phyloP scores from a whole-genome alignment of 1,284 basidiomycete genomes.

The Tremellales sp. region DNA sequence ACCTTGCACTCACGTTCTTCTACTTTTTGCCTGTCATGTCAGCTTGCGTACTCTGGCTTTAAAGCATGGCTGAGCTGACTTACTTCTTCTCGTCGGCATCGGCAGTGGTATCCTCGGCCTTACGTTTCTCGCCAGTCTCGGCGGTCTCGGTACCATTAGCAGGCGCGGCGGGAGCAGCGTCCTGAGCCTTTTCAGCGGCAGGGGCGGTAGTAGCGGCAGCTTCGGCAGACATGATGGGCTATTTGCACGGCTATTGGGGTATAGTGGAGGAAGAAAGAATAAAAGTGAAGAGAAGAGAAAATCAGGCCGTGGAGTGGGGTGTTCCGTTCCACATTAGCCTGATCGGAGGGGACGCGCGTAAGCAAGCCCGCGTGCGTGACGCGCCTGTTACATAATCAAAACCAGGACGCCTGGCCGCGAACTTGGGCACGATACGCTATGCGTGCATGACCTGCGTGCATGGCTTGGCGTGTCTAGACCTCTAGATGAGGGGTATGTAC shows the following conservation, averaged over 20 bases:
- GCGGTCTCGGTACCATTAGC: neutral
- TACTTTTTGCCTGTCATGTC: constrained; percentile 19
- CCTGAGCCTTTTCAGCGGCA: neutral
- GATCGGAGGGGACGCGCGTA: too few relatives aligned
- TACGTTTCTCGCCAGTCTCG: constrained; percentile 3
- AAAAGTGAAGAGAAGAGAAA: neutral
- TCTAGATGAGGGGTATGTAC: too few relatives aligned
- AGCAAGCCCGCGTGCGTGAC: too few relatives aligned
- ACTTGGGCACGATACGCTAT: too few relatives aligned
- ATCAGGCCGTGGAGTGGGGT: neutral
- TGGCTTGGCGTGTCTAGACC: too few relatives aligned
- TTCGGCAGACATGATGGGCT: neutral
- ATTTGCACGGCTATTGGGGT: too few relatives aligned
- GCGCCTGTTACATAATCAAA: too few relatives aligned
- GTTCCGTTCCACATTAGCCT: neutral
- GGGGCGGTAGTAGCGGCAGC: too few relatives aligned
- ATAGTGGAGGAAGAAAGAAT: neutral
- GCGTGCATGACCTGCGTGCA: too few relatives aligned
- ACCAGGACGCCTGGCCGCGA: too few relatives aligned
- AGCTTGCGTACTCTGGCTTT: neutral
- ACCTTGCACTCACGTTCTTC: constrained; percentile 14
- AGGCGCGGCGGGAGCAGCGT: neutral
- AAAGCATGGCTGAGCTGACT: neutral
- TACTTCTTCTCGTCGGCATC: constrained; percentile 7
- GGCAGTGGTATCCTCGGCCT: constrained; percentile 21